phyloP scores from a whole-genome alignment of 306 rosid genomes.

The Begonia masoniana region DNA sequence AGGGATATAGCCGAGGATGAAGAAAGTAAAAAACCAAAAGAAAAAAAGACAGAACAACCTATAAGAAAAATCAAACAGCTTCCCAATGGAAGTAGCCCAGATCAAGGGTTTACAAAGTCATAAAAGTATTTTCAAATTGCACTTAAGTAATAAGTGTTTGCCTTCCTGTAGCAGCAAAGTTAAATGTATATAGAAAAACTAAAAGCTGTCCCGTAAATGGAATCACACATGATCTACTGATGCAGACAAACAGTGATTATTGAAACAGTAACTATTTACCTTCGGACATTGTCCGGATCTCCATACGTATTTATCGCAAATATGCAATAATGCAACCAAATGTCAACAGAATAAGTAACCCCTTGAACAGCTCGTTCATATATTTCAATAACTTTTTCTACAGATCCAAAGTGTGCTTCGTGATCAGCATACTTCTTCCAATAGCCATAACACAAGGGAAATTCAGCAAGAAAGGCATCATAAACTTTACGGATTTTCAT shows the following conservation, averaged over 20 bases:
- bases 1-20: conserved; percentile 16
- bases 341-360: conserved; percentile 94
- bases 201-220: conserved; percentile 39
- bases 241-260: conserved; percentile 11
- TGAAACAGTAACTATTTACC: conserved; percentile 50
- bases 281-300: conserved; percentile 86
- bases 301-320: conserved; percentile 81
- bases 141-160: conserved; percentile 76
- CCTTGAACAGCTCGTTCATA: conserved; percentile 96
- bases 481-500: conserved; percentile 77
- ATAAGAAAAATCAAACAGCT: conserved; percentile 17
- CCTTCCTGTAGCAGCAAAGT: conserved; percentile 74
- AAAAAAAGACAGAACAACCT: conserved; percentile 2
- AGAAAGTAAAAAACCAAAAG: conserved; percentile 10
- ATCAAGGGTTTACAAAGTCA: conserved; percentile 46
- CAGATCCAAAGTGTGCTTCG: conserved; percentile 70
- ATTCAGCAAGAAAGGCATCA: conserved; percentile 87
- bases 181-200: conserved; percentile 64
- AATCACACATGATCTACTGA: conserved; percentile 31
- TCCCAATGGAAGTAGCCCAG: conserved; percentile 22
- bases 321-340: conserved; percentile 99
- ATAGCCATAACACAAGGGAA: conserved; percentile 94
- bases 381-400: conserved; percentile 90
- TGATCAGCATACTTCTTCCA: conserved; percentile 99
- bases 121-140: conserved; percentile 37